Evolutionary conservation across 768 basidiomycete genomes (phyloP).

Genomic region (Sarcodon aspratus): DNA sequence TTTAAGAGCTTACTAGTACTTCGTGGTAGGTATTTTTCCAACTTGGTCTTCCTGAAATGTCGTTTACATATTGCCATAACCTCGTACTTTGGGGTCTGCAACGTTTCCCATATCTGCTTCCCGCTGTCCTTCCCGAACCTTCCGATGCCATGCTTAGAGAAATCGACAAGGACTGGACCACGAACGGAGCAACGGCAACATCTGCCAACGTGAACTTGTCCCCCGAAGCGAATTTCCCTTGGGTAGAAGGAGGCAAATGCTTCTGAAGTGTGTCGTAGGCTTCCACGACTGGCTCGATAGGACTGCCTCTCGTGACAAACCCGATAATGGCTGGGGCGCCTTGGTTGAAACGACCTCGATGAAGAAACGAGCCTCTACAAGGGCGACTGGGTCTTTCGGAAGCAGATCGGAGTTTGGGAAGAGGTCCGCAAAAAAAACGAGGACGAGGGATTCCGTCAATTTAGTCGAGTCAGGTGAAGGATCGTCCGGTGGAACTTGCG

Average conservation of each 20-base stretch:
- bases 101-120: conserved; percentile 25
- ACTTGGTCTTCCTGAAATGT: conserved; percentile 40
- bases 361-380: conserved; percentile 49
- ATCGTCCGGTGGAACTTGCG: conserved; percentile 24
- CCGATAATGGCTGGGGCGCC: conserved; percentile 20
- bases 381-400: conserved; percentile 38
- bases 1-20: conserved; percentile 21
- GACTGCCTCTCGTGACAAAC: conserved; percentile 25
- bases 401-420: conserved; percentile 32
- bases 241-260: conserved; percentile 26
- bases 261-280: conserved; percentile 34
- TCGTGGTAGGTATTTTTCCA: conserved; percentile 41
- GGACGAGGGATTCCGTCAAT: conserved; percentile 46
- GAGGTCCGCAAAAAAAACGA: conserved; percentile 46
- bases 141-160: conserved; percentile 39
- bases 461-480: conserved; percentile 47
- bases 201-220: conserved; percentile 48
- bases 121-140: conserved; percentile 37
- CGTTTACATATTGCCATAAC: conserved; percentile 34
- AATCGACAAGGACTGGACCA: conserved; percentile 25
- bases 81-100: conserved; percentile 37
- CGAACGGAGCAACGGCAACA: conserved; percentile 43
- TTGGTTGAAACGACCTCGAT: conserved; percentile 35
- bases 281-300: conserved; percentile 20
- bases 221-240: conserved; percentile 26